Conservation (phyloP, 2,329 filamentous ascomycete genomes). For the Onygenales sp. region DNA sequence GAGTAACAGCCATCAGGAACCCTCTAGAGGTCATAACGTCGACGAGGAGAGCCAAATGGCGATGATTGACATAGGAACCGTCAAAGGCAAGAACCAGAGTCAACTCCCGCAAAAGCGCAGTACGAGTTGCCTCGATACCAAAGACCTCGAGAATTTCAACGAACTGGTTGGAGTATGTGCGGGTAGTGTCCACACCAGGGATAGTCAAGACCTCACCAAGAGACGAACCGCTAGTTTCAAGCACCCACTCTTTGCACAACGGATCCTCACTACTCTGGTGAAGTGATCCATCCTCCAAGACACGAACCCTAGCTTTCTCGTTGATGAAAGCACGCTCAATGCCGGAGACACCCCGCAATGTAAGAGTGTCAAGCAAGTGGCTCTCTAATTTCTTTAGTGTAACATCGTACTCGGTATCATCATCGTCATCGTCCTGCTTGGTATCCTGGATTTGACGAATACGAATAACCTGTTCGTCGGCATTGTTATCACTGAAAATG, state of each 20-base stretch:
- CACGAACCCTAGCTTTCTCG: constrained; percentile 61
- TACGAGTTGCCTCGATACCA: constrained; percentile 88
- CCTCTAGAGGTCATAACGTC: constrained; percentile 98
- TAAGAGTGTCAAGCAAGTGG: constrained; percentile 83
- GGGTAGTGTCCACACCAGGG: constrained; percentile 73
- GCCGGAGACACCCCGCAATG: constrained; percentile 79
- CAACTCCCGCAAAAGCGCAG: constrained; percentile 78
- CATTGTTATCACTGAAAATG: constrained; percentile 97
- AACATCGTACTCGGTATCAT: constrained; percentile 72
- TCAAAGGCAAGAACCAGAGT: constrained; percentile 93
- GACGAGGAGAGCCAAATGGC: constrained; percentile 86
- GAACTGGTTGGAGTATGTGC: constrained; percentile 91
- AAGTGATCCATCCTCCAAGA: constrained; percentile 61
- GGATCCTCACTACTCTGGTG: constrained; percentile 63
- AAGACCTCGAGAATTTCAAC: constrained; percentile 92
- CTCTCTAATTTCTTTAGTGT: constrained; percentile 87
- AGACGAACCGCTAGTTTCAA: constrained; percentile 88
- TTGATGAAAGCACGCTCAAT: constrained; percentile 92
- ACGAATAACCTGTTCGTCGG: constrained; percentile 87
- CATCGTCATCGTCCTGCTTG: constrained; percentile 65
- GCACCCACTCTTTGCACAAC: constrained; percentile 82
- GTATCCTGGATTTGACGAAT: constrained; percentile 68
- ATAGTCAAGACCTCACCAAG: constrained; percentile 76
- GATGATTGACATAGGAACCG: constrained; percentile 98
- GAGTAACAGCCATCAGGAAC: constrained; percentile 88